Evolutionary conservation across 2,329 filamentous ascomycete genomes (phyloP).

Genomic region (Coniochaeta ligniaria): DNA sequence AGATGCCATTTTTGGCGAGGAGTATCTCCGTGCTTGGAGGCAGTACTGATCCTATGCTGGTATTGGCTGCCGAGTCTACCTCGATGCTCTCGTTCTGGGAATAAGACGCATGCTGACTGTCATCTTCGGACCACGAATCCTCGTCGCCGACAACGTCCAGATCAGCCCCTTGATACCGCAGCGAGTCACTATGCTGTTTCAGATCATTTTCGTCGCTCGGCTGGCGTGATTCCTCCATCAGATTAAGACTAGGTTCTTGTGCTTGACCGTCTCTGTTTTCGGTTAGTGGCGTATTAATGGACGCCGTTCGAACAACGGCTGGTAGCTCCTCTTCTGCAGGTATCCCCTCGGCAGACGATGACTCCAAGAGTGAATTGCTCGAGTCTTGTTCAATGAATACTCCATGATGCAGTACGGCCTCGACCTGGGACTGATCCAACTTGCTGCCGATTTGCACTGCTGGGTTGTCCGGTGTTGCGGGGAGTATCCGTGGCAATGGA

Average conservation of each 20-base stretch:
- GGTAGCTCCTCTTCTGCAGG: background rate
- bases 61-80: background rate
- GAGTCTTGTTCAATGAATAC: background rate
- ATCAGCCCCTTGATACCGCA: background rate
- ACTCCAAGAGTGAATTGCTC: background rate
- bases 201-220: background rate
- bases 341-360: background rate
- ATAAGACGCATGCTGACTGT: background rate
- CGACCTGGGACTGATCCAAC: background rate
- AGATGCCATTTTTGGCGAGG: background rate
- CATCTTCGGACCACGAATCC: background rate
- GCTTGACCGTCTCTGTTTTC: background rate
- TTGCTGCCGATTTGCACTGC: background rate
- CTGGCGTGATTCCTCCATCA: background rate
- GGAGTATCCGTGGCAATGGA: background rate
- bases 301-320: background rate
- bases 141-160: background rate
- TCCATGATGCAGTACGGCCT: background rate
- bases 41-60: background rate
- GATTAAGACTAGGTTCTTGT: background rate
- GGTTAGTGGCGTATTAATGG: background rate
- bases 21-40: background rate
- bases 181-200: background rate
- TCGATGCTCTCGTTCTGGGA: background rate
- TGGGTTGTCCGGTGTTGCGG: background rate